phyloP scores from a whole-genome alignment of 257 asterid species.

The Fraxinus quadrangulata region DNA sequence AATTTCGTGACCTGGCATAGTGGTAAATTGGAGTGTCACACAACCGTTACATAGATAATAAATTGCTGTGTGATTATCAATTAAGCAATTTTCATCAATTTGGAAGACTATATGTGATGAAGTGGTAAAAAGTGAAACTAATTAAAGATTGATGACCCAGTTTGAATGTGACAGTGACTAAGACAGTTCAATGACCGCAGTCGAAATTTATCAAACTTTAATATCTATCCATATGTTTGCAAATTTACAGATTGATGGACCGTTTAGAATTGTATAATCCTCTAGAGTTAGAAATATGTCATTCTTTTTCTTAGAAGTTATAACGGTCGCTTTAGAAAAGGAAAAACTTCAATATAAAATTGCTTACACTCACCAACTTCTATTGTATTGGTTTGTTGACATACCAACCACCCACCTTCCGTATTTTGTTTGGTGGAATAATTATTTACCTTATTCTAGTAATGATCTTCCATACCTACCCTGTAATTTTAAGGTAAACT shows the following conservation, averaged over 20 bases:
- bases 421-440: background rate
- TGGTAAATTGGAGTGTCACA: no score
- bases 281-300: background rate
- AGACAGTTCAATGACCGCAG: no score
- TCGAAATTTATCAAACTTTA: no score
- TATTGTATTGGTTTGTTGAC: conserved; percentile 38
- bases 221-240: background rate
- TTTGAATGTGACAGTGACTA: no score
- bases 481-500: background rate
- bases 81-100: no score
- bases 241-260: background rate
- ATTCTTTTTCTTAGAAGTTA: background rate
- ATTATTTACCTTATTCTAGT: background rate
- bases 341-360: background rate
- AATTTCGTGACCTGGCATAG: no score
- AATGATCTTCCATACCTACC: conserved; percentile 17
- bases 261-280: background rate
- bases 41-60: no score
- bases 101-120: no score
- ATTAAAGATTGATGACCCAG: no score
- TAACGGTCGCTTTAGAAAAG: background rate
- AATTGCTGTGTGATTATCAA: no score
- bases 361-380: conserved; percentile 33
- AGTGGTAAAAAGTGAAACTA: no score
- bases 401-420: conserved; percentile 37